phyloP scores from a whole-genome alignment of 805 yeast species.

The Suhomyces kilbournensis region DNA sequence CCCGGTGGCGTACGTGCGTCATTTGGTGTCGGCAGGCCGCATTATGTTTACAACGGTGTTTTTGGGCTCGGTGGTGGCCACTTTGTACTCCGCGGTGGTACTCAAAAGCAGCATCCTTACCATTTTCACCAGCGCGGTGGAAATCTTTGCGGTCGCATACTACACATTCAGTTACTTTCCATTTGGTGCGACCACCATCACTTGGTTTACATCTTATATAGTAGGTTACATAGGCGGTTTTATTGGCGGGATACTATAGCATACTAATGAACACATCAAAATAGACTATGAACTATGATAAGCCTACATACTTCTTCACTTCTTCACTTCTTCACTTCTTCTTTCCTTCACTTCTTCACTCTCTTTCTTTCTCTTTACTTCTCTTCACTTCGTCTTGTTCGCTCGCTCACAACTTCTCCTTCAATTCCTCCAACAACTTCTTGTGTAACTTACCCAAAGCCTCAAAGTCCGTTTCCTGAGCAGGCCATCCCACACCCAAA shows the following conservation, averaged over 20 bases:
- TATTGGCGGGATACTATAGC: constrained; percentile 39
- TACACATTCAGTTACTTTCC: constrained; percentile 94
- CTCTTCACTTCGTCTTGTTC: too few species aligned
- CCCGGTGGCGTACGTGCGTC: constrained; percentile 74
- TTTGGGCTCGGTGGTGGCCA: constrained; percentile 73
- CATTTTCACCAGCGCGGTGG: constrained; percentile 68
- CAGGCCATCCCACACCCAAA: constrained; percentile 92
- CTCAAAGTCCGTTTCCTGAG: constrained; percentile 70
- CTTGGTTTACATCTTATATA: constrained; percentile 46
- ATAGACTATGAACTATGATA: too few species aligned
- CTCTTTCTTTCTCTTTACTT: too few species aligned
- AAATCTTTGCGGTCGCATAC: constrained; percentile 82
- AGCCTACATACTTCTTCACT: too few species aligned
- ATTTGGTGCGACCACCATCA: constrained; percentile 78
- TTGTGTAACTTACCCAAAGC: constrained; percentile 67
- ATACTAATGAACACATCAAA: too few species aligned
- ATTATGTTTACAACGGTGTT: constrained; percentile 78
- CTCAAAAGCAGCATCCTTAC: constrained; percentile 74
- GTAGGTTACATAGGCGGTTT: constrained; percentile 46
- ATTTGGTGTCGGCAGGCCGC: constrained; percentile 71
- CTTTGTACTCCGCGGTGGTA: constrained; percentile 71
- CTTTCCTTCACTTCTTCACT: too few species aligned
- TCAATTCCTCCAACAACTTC: constrained; percentile 39
- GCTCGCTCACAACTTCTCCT: constrained; percentile 9
- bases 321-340: too few species aligned